phyloP scores from a whole-genome alignment of 148 eudicot species.

The Diospyros lotus region DNA sequence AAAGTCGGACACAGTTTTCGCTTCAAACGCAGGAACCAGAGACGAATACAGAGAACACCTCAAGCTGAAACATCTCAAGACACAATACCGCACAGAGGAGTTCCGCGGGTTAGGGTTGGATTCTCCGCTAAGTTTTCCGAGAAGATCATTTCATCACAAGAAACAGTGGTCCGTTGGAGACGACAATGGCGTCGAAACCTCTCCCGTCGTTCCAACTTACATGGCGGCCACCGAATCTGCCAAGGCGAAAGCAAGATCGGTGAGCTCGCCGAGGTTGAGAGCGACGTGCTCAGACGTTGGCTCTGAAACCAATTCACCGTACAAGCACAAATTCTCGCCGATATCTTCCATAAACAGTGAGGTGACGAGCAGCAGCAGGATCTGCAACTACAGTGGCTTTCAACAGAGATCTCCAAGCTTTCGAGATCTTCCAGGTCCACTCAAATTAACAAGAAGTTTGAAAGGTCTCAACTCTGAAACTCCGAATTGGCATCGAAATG shows the following conservation, averaged over 20 bases:
- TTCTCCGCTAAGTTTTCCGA: conserved; percentile 23
- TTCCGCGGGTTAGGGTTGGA: conserved; percentile 11
- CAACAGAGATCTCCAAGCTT: conserved; percentile 51
- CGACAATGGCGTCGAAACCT: conserved; percentile 24
- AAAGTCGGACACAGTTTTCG: conserved; percentile 22
- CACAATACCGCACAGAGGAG: not conserved
- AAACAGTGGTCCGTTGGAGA: conserved; percentile 36
- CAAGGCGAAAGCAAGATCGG: conserved; percentile 51
- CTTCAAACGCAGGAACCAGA: conserved; percentile 17
- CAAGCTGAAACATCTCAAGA: conserved; percentile 19
- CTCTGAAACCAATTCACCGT: conserved; percentile 61
- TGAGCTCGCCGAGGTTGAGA: conserved; percentile 59
- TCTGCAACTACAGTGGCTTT: conserved; percentile 20
- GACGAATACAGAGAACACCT: conserved; percentile 22
- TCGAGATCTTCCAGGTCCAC: conserved; percentile 27
- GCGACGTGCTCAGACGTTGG: conserved; percentile 33
- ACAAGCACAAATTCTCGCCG: conserved; percentile 58
- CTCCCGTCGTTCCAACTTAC: conserved; percentile 56
- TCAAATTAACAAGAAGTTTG: too few relatives aligned
- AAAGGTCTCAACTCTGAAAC: too few relatives aligned
- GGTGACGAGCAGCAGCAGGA: conserved; percentile 31
- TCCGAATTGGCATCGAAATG: too few relatives aligned
- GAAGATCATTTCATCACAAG: conserved; percentile 46
- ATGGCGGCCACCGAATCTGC: conserved; percentile 84
- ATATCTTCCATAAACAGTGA: conserved; percentile 67